A percentile compares a stretch with the other conserved stretches of the same genome.
Evolutionary conservation across 257 asterid species (phyloP).

Genomic region (Ligustrum vulgare): DNA sequence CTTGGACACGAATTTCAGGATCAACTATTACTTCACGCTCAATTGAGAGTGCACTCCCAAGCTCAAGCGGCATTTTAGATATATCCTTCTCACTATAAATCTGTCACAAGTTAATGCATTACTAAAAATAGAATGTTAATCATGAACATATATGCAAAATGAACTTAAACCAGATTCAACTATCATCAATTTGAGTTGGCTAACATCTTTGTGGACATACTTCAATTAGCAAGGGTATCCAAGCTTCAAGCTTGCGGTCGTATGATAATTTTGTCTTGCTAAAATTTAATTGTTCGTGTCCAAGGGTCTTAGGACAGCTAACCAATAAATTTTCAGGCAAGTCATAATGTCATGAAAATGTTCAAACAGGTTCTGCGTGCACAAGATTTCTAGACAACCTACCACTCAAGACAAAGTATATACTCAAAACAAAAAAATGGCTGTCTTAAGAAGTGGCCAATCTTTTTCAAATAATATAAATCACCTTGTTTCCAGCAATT

Average conservation of each 20-base stretch:
- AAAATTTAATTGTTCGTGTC: neutral
- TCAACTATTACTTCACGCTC: slow-evolving; percentile 81
- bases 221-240: neutral
- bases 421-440: neutral
- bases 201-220: neutral
- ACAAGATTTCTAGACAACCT: neutral
- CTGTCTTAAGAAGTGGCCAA: slow-evolving; percentile 1
- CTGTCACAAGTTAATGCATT: slow-evolving; percentile 39
- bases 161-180: neutral
- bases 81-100: slow-evolving; percentile 70
- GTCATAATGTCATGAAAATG: neutral
- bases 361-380: neutral
- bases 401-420: neutral
- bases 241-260: no score
- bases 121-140: neutral
- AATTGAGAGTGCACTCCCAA: slow-evolving; percentile 84
- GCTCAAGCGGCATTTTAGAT: slow-evolving; percentile 94
- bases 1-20: slow-evolving; percentile 77
- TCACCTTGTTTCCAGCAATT: slow-evolving; percentile 95
- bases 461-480: slow-evolving; percentile 3
- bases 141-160: neutral
- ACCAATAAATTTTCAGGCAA: neutral
- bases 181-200: neutral
- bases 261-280: neutral
- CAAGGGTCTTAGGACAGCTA: neutral